phyloP scores from a whole-genome alignment of 495 filamentous ascomycete species.

The Lasiosphaeris hirsuta region DNA sequence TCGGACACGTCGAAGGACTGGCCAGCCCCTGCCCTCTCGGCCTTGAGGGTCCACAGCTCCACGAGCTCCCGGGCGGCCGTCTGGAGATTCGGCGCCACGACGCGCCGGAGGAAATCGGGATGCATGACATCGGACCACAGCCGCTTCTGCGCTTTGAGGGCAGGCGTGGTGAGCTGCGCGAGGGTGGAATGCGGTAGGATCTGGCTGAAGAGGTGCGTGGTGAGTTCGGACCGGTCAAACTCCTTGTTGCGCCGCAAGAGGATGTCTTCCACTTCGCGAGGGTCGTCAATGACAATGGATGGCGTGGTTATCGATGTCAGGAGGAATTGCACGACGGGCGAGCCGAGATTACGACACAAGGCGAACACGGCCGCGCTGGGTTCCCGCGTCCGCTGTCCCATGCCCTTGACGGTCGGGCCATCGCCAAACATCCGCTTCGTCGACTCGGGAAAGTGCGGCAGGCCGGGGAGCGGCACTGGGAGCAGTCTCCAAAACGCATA shows the following conservation, averaged over 20 bases:
- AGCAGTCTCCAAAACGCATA: too few relatives aligned
- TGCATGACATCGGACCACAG: constrained; percentile 34
- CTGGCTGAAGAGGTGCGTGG: constrained; percentile 18
- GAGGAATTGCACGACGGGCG: too few relatives aligned
- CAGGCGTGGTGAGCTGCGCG: constrained; percentile 26
- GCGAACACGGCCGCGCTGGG: too few relatives aligned
- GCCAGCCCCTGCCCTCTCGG: constrained; percentile 7
- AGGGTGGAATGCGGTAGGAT: constrained; percentile 25
- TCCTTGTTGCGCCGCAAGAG: constrained; percentile 28
- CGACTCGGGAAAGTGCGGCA: too few relatives aligned
- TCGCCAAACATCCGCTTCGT: too few relatives aligned
- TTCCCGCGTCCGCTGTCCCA: too few relatives aligned
- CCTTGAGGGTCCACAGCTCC: constrained; percentile 35
- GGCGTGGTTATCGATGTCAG: neutral
- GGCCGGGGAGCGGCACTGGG: too few relatives aligned
- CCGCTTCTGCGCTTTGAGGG: constrained; percentile 29
- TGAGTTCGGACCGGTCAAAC: constrained; percentile 26
- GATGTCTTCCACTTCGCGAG: constrained; percentile 30
- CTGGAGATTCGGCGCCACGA: constrained; percentile 31
- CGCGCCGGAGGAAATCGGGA: constrained; percentile 29
- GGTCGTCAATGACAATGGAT: constrained; percentile 22
- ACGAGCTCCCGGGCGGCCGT: constrained; percentile 25
- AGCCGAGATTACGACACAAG: too few relatives aligned
- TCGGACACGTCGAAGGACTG: constrained; percentile 23
- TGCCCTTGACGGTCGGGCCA: too few relatives aligned